Base-by-base conservation (phyloP, 345 rosid genomes). In the Jatropha curcas region DNA sequence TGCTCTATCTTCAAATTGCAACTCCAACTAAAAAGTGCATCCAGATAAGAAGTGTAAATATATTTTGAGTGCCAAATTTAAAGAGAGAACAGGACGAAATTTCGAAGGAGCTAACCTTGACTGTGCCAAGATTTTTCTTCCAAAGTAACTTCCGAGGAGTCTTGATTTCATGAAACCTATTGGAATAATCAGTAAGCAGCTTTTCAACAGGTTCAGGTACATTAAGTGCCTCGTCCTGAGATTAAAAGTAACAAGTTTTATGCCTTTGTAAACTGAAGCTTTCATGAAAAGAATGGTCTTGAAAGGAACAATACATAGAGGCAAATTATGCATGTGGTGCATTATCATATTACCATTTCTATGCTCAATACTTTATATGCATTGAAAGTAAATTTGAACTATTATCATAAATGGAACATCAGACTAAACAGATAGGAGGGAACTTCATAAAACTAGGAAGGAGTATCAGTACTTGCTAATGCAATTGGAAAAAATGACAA, bases 71-170 rank as follows among this genome's bases (percentile, higher is more conserved):
- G 35, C 50, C 73, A 52, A 61, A 66, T 20, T 71, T 17, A 73
- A 19, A 14, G 22, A 56, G 31, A 31, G 7, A 41, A 25, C 24
- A 3, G 28, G 9, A 68, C 5, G 28, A 69, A 59, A 68, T 27
- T 56, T 19, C 25, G 48, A 70, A 69, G 77, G 67, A 77, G 9
- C 82, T 63, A 65, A 91, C 99, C 98, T 91, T 91, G 76, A 95
- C 98, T 34, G 86, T 83, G 75, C 99, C 99, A 51, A 95, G 94
- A 86, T 91, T 90, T 87, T 95, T 92, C 92, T 89, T 92, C 99
- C 99, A 95, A 37, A 88, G 85, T 67, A 92, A 88, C 79, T 92
- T 95, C 52, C 96, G 96, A 75, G 99, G 99, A 72, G 97, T 92
- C 84, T 92, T 95, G 80, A 92, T 86, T 86, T 89, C 85, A 28